Evolutionary conservation across 257 asterid genomes (phyloP).

Genomic region (Datura wrightii): DNA sequence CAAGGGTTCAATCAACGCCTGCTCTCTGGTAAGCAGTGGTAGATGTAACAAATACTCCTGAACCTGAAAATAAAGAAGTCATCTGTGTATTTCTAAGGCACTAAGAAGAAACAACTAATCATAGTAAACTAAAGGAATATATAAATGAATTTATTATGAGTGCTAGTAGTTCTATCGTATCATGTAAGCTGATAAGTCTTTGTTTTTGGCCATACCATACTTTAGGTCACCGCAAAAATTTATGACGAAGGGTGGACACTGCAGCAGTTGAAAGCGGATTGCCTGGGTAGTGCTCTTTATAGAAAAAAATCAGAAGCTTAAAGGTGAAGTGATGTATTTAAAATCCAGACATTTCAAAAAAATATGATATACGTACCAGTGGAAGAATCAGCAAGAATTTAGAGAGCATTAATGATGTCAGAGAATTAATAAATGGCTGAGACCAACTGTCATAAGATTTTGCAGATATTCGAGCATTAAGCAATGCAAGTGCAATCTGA

Average conservation of each 20-base stretch:
- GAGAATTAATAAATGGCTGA: constrained; percentile 57
- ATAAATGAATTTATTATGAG: not conserved
- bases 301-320: constrained; percentile 32
- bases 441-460: constrained; percentile 78
- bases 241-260: constrained; percentile 76
- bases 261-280: constrained; percentile 80
- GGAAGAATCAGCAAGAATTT: constrained; percentile 84
- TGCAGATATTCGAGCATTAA: constrained; percentile 83
- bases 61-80: not conserved
- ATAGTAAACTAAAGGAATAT: constrained; percentile 6
- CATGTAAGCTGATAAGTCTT: constrained; percentile 16
- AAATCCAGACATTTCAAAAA: constrained; percentile 27
- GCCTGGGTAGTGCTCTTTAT: constrained; percentile 81
- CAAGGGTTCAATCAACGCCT: not conserved
- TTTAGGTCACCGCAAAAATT: constrained; percentile 88
- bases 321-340: not conserved
- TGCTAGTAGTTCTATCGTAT: not conserved
- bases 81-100: not conserved
- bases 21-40: constrained; percentile 10
- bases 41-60: not conserved
- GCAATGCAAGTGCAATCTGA: constrained; percentile 76
- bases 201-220: constrained; percentile 60
- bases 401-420: constrained; percentile 77
- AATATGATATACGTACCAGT: constrained; percentile 58
- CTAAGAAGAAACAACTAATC: not conserved